Evolutionary conservation across 106 monocot genomes (phyloP).

Genomic region (Apostasia ramifera): DNA sequence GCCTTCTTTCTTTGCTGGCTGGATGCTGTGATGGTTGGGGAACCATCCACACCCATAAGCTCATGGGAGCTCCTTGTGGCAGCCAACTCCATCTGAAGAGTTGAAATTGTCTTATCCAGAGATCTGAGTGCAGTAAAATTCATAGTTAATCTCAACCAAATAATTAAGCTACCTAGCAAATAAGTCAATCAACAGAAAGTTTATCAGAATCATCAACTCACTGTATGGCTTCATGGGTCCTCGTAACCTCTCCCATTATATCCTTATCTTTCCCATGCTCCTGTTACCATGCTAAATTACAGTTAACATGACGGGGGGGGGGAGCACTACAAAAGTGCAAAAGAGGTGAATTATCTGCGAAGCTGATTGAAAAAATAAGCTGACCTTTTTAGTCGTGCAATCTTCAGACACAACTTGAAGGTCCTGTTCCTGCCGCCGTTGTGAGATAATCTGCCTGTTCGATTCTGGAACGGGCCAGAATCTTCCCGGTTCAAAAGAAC

Average conservation of each 20-base stretch:
- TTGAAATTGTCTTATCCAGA: slow-evolving; percentile 85
- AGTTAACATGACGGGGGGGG: background rate
- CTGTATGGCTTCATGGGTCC: slow-evolving; percentile 83
- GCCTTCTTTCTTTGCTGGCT: slow-evolving; percentile 68
- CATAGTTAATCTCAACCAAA: background rate
- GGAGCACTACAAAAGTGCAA: background rate
- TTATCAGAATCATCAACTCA: slow-evolving; percentile 19
- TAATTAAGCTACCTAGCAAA: background rate
- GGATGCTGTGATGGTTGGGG: slow-evolving; percentile 18
- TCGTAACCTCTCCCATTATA: slow-evolving; percentile 68
- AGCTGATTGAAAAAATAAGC: background rate
- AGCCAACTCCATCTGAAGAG: slow-evolving; percentile 90
- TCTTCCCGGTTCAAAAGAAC: slow-evolving; percentile 19
- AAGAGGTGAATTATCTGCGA: background rate
- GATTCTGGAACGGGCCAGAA: slow-evolving; percentile 25
- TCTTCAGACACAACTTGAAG: slow-evolving; percentile 56
- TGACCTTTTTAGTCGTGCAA: slow-evolving; percentile 40
- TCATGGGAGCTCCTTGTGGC: slow-evolving; percentile 65
- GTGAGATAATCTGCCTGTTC: slow-evolving; percentile 29
- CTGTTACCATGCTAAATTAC: slow-evolving; percentile 12
- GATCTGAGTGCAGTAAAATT: slow-evolving; percentile 36
- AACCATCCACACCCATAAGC: slow-evolving; percentile 30
- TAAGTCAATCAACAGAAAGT: slow-evolving; percentile 5
- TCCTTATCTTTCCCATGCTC: slow-evolving; percentile 42
- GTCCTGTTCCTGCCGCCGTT: slow-evolving; percentile 48